Evolutionary conservation across 371 early-diverging fungal genomes (phyloP).

Genomic region (Zopfochytrium polystomum): DNA sequence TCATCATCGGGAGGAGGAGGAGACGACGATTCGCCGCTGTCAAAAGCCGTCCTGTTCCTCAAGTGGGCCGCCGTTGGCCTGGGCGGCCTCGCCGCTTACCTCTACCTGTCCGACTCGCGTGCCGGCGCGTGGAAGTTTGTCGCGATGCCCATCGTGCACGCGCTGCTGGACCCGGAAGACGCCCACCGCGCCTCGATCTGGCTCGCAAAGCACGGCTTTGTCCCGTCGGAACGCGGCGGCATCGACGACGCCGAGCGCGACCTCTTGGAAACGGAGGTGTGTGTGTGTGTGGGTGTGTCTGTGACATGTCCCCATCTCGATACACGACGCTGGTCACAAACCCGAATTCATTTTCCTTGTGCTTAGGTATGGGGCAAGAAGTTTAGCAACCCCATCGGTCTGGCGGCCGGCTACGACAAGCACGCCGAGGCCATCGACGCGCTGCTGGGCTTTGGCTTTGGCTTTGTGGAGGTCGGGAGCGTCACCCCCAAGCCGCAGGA

Average conservation of each 20-base stretch:
- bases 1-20: too few relatives aligned
- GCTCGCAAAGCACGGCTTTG: slow-evolving; percentile 54
- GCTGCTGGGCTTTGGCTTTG: slow-evolving; percentile 76
- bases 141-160: slow-evolving; percentile 63
- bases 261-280: slow-evolving; percentile 49
- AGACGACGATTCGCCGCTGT: too few relatives aligned
- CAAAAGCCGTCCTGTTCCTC: too few relatives aligned
- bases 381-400: slow-evolving; percentile 70
- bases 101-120: slow-evolving; percentile 67
- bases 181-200: slow-evolving; percentile 65
- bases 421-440: slow-evolving; percentile 77
- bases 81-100: background rate
- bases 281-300: too few relatives aligned
- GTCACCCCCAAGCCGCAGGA: slow-evolving; percentile 79
- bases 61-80: background rate
- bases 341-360: background rate
- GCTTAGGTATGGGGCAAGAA: slow-evolving; percentile 62
- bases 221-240: slow-evolving; percentile 49
- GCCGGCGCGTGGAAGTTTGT: slow-evolving; percentile 62
- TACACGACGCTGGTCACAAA: background rate
- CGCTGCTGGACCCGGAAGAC: slow-evolving; percentile 62
- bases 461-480: slow-evolving; percentile 79
- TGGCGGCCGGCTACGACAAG: slow-evolving; percentile 88
- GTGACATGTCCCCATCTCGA: background rate
- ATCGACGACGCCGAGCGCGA: slow-evolving; percentile 36